Evolutionary conservation across 371 early-diverging fungal genomes (phyloP).

Genomic region (Mucor mucedo): DNA sequence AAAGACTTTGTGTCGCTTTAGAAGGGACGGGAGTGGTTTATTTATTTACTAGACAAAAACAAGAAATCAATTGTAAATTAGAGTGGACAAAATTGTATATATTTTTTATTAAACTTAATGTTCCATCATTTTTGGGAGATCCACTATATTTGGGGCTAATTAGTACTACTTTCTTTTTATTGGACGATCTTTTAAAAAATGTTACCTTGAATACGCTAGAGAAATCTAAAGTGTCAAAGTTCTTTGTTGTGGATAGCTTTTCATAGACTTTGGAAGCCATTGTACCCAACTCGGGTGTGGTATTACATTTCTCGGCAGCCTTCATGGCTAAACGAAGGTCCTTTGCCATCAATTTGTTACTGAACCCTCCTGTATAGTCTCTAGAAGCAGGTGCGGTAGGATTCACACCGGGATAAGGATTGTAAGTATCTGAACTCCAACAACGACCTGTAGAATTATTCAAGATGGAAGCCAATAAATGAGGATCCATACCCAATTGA

Average conservation of each 20-base stretch:
- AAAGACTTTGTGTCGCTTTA: conserved; percentile 19
- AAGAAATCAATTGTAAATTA: too few species aligned
- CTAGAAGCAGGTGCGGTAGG: conserved; percentile 83
- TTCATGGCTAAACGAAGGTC: conserved; percentile 90
- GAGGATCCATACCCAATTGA: conserved; percentile 89
- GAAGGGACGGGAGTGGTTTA: neutral
- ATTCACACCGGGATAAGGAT: conserved; percentile 89
- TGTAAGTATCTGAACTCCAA: conserved; percentile 92
- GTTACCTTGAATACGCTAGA: conserved; percentile 76
- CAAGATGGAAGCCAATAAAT: conserved; percentile 81
- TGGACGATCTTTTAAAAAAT: neutral
- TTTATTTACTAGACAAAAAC: neutral
- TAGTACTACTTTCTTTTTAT: neutral
- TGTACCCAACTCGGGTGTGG: conserved; percentile 75
- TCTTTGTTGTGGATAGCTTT: conserved; percentile 60
- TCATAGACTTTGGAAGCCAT: conserved; percentile 83
- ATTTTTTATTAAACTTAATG: neutral
- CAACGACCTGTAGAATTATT: conserved; percentile 91
- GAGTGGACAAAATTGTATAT: neutral
- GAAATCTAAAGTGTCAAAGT: conserved; percentile 73
- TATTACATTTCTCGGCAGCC: conserved; percentile 83
- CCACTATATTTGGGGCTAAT: conserved; percentile 15
- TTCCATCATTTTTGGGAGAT: conserved; percentile 9
- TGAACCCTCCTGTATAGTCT: conserved; percentile 93
- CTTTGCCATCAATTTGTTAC: conserved; percentile 89